Evolutionary conservation across 768 basidiomycete genomes (phyloP), one percentile per base, ranked within the genome.

Genomic region (Serendipita vermifera): DNA sequence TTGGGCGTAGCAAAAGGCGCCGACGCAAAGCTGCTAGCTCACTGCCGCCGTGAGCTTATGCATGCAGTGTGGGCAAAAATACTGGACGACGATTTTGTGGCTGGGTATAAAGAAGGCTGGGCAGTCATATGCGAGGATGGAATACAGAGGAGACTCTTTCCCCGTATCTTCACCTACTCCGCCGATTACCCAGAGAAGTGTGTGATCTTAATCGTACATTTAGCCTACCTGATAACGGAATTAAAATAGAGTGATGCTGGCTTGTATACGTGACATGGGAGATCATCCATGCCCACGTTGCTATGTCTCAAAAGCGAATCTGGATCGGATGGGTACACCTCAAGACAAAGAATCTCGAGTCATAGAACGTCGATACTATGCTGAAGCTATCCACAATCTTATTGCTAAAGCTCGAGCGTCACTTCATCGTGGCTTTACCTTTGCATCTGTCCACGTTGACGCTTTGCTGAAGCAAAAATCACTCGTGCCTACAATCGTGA

Each of bases 151-250:
- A 48, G 56, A 2, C 22, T 60, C 1, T 66, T 56, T 14, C 60
- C 59, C 3, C 54, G 55, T 22, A 66, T 2, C 7, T 64, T 62
- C 31, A 56, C 46, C 1, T 63, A 65, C 17, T 58, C 56, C 1
- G 60, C 63, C 13, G 65, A 66, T 41, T 66, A 66, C 33, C 62
- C 63, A 2, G 65, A 64, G 54, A 65, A 65, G 65, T 66, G 35
- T 14, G 35, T 55, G 9, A 35, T 2, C n/a, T 46, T 6, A 27
- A 13, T 3, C 53, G 17, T n/a, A n/a, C n/a, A n/a, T n/a, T 41
- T 7, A 9, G n/a, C 6, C 29, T 41, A 0, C 27, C 11, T 2
- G 7, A 3, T 11, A 0, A 1, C 24, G 11, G 33, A 39, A 22
- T 11, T 41, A 33, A 22, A 13, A 3, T 33, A 67, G 64, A 32